These are phyloP conservation scores for Globisporangium sylvaticum DNA, from an alignment of 352 stramenopile genomes.

Conservation along the genomic window DNA sequence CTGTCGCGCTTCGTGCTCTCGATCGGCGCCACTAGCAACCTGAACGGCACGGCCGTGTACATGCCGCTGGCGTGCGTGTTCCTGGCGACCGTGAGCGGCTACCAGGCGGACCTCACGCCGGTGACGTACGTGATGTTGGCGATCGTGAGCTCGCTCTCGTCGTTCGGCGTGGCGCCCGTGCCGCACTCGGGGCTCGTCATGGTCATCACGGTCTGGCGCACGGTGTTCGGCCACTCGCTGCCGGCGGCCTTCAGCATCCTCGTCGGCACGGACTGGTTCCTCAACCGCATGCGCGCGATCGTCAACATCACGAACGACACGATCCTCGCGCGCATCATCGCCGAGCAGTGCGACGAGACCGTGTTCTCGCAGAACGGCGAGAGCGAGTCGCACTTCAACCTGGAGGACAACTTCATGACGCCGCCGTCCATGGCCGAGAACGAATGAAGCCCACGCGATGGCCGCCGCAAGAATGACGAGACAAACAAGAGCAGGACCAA, in stretches of 20 bases:
- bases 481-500: neutral
- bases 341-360: conserved; percentile 64
- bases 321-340: conserved; percentile 74
- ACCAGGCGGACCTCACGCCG: conserved; percentile 46
- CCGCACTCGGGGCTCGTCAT: conserved; percentile 72
- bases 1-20: conserved; percentile 63
- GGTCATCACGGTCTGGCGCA: conserved; percentile 75
- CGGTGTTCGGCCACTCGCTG: conserved; percentile 54
- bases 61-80: conserved; percentile 73
- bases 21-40: conserved; percentile 63
- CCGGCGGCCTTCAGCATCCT: conserved; percentile 64
- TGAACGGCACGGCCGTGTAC: conserved; percentile 75
- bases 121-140: conserved; percentile 60
- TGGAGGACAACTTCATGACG: conserved; percentile 14
- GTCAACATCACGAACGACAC: conserved; percentile 86
- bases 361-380: conserved; percentile 5
- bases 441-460: conserved; percentile 15
- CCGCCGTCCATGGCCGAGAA: conserved; percentile 4
- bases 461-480: conserved; percentile 18
- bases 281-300: conserved; percentile 66
- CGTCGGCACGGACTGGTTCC: conserved; percentile 66
- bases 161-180: conserved; percentile 66
- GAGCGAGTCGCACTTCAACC: conserved; percentile 2
- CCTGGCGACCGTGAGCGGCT: conserved; percentile 60
- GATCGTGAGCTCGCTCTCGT: conserved; percentile 62